phyloP scores from a whole-genome alignment of 805 yeast genomes.

The Kuraishia hungarica region DNA sequence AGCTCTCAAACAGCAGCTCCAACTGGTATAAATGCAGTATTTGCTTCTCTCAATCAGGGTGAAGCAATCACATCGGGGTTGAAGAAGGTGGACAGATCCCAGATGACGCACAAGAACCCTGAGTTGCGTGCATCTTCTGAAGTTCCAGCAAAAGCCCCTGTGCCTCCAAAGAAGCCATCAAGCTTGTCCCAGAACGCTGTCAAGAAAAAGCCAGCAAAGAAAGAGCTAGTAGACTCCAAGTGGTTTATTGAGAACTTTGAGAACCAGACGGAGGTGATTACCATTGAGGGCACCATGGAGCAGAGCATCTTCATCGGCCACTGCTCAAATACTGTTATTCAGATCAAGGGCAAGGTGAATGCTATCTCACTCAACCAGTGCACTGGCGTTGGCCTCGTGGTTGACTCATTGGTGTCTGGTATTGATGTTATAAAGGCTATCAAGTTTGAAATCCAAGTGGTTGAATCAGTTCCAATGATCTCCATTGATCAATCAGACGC shows the following conservation, averaged over 20 bases:
- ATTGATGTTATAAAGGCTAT: conserved; percentile 77
- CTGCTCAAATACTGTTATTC: conserved; percentile 65
- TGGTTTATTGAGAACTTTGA: conserved; percentile 85
- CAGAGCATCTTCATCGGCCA: conserved; percentile 88
- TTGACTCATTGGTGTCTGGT: conserved; percentile 82
- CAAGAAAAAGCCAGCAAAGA: conserved; percentile 39
- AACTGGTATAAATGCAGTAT: conserved; percentile 68
- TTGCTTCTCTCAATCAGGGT: conserved; percentile 85
- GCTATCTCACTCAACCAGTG: conserved; percentile 77
- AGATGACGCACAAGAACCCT: conserved; percentile 92
- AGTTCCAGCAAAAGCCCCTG: conserved; percentile 49
- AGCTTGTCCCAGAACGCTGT: conserved; percentile 31
- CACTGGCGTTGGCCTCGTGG: conserved; percentile 62
- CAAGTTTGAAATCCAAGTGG: conserved; percentile 77
- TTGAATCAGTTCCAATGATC: conserved; percentile 76
- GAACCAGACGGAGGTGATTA: conserved; percentile 50
- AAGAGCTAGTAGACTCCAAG: conserved; percentile 75
- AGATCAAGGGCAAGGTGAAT: conserved; percentile 84
- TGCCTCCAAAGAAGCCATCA: conserved; percentile 78
- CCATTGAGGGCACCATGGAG: conserved; percentile 70
- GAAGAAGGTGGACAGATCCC: conserved; percentile 86
- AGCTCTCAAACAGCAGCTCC: conserved; percentile 17
- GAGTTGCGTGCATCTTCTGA: conserved; percentile 54
- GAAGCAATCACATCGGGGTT: conserved; percentile 75
- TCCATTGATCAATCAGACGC: conserved; percentile 85